These are phyloP conservation scores for Botrytis pseudocinerea DNA, from an alignment of 2,329 filamentous ascomycete species.

Conservation along the genomic window DNA sequence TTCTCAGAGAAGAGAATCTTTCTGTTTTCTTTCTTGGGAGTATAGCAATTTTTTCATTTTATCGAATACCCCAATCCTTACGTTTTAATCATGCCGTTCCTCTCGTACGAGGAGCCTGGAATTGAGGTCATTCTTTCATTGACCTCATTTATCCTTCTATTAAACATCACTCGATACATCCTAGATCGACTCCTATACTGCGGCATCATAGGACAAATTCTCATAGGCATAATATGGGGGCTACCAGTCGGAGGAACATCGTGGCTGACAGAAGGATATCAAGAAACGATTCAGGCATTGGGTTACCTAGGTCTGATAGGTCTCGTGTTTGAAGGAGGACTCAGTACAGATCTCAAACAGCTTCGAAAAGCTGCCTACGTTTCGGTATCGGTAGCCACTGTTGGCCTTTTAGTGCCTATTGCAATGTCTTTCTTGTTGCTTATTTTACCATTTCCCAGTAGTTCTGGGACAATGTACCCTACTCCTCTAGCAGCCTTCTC, in stretches of 20 bases:
- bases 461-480: slow-evolving; percentile 26
- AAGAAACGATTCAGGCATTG: slow-evolving; percentile 61
- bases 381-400: slow-evolving; percentile 62
- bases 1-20: not conserved
- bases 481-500: slow-evolving; percentile 55
- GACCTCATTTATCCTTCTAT: slow-evolving; percentile 60
- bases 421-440: slow-evolving; percentile 59
- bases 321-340: slow-evolving; percentile 62
- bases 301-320: slow-evolving; percentile 74
- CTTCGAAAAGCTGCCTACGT: slow-evolving; percentile 61
- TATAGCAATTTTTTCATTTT: not conserved
- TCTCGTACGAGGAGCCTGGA: slow-evolving; percentile 63
- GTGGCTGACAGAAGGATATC: slow-evolving; percentile 54
- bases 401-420: slow-evolving; percentile 65
- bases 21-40: too few species aligned
- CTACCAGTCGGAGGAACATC: slow-evolving; percentile 62
- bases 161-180: slow-evolving; percentile 58
- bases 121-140: slow-evolving; percentile 60
- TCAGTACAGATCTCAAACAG: slow-evolving; percentile 30
- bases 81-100: slow-evolving; percentile 32
- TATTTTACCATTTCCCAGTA: slow-evolving; percentile 32
- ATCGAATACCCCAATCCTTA: not conserved
- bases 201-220: slow-evolving; percentile 69
- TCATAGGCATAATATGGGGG: slow-evolving; percentile 71
- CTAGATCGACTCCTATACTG: slow-evolving; percentile 66